A percentile compares a stretch with the other conserved stretches of the same genome.
Evolutionary conservation across 495 filamentous ascomycete genomes (phyloP).

Genomic region (Tuber microsphaerosporum): DNA sequence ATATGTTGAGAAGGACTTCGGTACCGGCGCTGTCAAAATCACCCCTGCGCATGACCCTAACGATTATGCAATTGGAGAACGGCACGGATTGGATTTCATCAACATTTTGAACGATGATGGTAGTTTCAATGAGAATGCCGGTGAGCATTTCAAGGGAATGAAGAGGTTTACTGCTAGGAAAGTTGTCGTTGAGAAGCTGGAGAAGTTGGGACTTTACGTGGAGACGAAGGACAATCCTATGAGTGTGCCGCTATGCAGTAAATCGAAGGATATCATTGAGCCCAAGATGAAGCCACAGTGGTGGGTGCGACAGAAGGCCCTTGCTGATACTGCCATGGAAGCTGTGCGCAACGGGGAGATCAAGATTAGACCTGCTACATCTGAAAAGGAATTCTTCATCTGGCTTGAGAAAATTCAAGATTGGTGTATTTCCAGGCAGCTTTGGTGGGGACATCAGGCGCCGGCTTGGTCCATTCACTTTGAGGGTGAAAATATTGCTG

Average conservation of each 20-base stretch:
- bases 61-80: conserved; percentile 65
- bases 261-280: conserved; percentile 61
- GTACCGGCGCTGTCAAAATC: conserved; percentile 70
- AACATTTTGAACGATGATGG: conserved; percentile 38
- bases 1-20: conserved; percentile 64
- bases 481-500: conserved; percentile 28
- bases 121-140: conserved; percentile 34
- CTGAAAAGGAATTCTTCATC: conserved; percentile 42
- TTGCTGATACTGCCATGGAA: conserved; percentile 48
- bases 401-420: conserved; percentile 62
- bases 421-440: conserved; percentile 65
- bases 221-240: conserved; percentile 60
- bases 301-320: conserved; percentile 67
- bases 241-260: conserved; percentile 56
- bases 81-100: conserved; percentile 52
- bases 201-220: conserved; percentile 54
- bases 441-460: conserved; percentile 68
- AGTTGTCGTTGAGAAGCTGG: conserved; percentile 50
- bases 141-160: conserved; percentile 42
- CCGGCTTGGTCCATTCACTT: conserved; percentile 55
- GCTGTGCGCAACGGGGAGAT: conserved; percentile 52
- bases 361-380: conserved; percentile 53
- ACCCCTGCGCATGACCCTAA: conserved; percentile 77
- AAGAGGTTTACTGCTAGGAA: conserved; percentile 55
- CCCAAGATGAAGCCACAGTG: conserved; percentile 64